Evolutionary conservation across 2,329 filamentous ascomycete species (phyloP), one percentile per base, ranked within the genome.

Genomic region (Dendrostoma leiphaemia): DNA sequence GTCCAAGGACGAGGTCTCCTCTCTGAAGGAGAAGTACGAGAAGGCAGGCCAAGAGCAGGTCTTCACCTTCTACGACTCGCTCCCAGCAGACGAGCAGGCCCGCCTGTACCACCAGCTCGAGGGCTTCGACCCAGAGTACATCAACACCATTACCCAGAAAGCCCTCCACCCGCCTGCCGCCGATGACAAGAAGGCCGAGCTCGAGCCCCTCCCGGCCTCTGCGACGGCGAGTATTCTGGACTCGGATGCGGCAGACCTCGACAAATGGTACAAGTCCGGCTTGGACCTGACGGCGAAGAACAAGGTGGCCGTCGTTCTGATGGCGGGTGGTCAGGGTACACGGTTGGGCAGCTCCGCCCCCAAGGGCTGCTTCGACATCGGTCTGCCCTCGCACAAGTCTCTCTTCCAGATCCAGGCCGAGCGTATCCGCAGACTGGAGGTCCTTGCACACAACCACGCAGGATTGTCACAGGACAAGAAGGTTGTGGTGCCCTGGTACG

Each of bases 351-450:
- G 91, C 79, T 94, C 91, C 54, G 93, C 88, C 17, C 94, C 94
- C 62, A 99, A 99, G 79, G 94, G 94, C 54, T 97, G 93, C 82
- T 99, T 90, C 74, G 88, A 99, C 69, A 97, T 99, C 71, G 91
- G 91, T 17, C 83, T 99, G 54, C 91, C 93, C 29, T 96, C 91
- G 63, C 76, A 88, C 69, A 99, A 99, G 79, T 91, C 91, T 15
- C 82, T 99, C 57, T 99, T 99, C 82, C 92, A 97, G 78, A 89
- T 99, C 64, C 94, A 99, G 74, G 94, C 89, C 41, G 92, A 99
- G 82, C 82, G 94, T 51, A 97, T 99, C 68, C 81, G 81, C 65
- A 95, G 91, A 77, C 75, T 96, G 8, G 89, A 97, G 75, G 75
- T 85, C 65, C 78, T 97, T 60, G 92, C 93, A 40, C 80, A 85